A percentile compares a stretch with the other conserved stretches of the same genome.
These are phyloP conservation scores for Cladosporium sphaerospermum DNA, from an alignment of 2,329 filamentous ascomycete genomes.

Conservation along the genomic window DNA sequence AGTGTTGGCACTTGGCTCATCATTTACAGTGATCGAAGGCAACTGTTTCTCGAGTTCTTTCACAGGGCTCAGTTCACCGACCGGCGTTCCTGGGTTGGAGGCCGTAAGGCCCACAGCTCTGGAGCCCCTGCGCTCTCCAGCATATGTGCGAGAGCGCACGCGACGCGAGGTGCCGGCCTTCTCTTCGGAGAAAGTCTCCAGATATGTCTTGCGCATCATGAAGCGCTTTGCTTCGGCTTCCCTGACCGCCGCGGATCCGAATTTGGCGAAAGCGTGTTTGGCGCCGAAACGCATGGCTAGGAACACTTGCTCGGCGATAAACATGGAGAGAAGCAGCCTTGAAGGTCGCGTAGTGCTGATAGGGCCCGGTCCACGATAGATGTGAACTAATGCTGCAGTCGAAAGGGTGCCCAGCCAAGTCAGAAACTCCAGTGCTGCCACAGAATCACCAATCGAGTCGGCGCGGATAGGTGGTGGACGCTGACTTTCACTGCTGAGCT, in stretches of 20 bases:
- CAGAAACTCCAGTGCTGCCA: constrained; percentile 79
- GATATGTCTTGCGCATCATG: constrained; percentile 66
- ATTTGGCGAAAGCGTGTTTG: constrained; percentile 62
- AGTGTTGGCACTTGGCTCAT: neutral
- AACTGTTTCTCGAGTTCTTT: constrained; percentile 2
- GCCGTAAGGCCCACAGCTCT: neutral
- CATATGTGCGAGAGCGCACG: constrained; percentile 3
- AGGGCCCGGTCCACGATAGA: constrained; percentile 65
- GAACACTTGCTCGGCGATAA: constrained; percentile 85
- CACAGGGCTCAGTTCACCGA: neutral
- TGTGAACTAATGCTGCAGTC: constrained; percentile 78
- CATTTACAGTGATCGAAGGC: constrained; percentile 6
- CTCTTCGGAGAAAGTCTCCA: constrained; percentile 63
- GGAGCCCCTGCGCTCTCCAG: neutral
- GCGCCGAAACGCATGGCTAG: constrained; percentile 67
- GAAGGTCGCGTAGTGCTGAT: constrained; percentile 57
- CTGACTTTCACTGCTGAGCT: constrained; percentile 84
- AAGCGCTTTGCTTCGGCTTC: constrained; percentile 76
- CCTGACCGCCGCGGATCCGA: constrained; percentile 76
- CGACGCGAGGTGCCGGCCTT: constrained; percentile 26
- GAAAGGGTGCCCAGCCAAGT: constrained; percentile 89
- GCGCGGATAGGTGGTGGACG: constrained; percentile 83
- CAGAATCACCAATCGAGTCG: constrained; percentile 90
- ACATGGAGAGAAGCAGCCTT: constrained; percentile 72
- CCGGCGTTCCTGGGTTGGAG: neutral